Evolutionary conservation across 106 monocot genomes (phyloP), one percentile per base, ranked within the genome.

Genomic region (Platanthera guangdongensis): DNA sequence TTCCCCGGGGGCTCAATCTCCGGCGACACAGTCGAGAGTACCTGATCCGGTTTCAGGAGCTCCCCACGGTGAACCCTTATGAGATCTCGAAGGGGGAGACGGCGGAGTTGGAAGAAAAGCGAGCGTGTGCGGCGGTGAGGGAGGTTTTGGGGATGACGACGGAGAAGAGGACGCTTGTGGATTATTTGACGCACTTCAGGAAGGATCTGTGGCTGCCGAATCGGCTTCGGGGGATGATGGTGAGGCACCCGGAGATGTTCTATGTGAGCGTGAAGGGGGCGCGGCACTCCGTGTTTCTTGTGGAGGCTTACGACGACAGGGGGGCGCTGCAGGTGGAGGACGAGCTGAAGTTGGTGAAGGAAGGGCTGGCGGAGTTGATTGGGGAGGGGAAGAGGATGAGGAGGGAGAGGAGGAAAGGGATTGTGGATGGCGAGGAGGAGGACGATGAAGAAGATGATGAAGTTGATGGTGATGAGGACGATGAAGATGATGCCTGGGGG

Each of bases 211-310:
- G 91, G 57, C 74, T 97, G 83, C 91, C 97, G 4, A 91, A 94
- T 79, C 83, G 83, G 74, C 83, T 97, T 46, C 47, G 89, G 46
- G 88, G 76, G 16, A 54, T 97, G 94, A 82, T 97, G 78, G 79
- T 94, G 51, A 77, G 97, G 9, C 97, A 97, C 72, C 97, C 94
- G 57, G 97, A 97, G 82, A 79, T 97, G 91, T 97, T 97, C 81
- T 97, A 94, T 59, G 89, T 97, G n/a, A 94, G 97, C 57, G n/a
- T 97, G 0, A 94, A 91, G 78, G 97, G 97, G 77, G 39, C 78
- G 83, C 84, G 97, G 60, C 81, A 97, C 76, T 94, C 97, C 10
- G 97, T 97, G 72, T 94, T 91, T 80, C 63, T 97, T 67, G 89
- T 89, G 25, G 97, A 97, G 80, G 91, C 87, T 0, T 97, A 88